Percentiles rank a stretch among this genome's conserved stretches.
phyloP scores from a whole-genome alignment of 1,284 basidiomycete genomes.

The Gastroboletus turbinatus region DNA sequence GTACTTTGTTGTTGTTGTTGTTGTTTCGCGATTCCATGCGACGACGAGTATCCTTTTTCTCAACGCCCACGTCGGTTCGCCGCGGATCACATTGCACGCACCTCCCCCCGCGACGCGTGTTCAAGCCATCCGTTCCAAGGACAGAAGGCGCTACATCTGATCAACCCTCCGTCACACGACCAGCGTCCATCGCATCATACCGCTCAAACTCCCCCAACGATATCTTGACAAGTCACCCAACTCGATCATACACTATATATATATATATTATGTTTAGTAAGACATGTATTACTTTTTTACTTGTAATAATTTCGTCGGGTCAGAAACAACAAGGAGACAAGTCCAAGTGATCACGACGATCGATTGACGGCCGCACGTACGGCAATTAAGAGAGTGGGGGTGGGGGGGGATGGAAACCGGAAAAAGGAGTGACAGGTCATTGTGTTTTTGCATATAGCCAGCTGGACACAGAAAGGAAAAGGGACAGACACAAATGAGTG shows the following conservation, averaged over 20 bases:
- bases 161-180: neutral
- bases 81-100: neutral
- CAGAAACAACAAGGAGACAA: neutral
- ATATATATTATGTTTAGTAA: neutral
- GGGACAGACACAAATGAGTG: constrained; percentile 20
- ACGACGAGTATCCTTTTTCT: neutral
- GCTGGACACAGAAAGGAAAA: constrained; percentile 14
- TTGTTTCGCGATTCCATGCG: neutral
- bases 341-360: neutral
- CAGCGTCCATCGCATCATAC: neutral
- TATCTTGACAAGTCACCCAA: neutral
- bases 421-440: constrained; percentile 15
- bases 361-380: neutral
- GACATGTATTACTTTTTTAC: constrained; percentile 12
- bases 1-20: neutral
- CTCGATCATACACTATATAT: too few species aligned
- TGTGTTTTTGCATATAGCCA: constrained; percentile 12
- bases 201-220: neutral
- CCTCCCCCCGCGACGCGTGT: neutral
- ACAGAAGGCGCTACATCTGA: too few species aligned
- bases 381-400: neutral
- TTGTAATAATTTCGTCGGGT: neutral
- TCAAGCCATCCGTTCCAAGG: neutral
- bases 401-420: neutral
- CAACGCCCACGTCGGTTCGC: neutral